These are phyloP conservation scores for Trypanosoma platydactyli DNA, from an alignment of 208 protist genomes.

Conservation along the genomic window DNA sequence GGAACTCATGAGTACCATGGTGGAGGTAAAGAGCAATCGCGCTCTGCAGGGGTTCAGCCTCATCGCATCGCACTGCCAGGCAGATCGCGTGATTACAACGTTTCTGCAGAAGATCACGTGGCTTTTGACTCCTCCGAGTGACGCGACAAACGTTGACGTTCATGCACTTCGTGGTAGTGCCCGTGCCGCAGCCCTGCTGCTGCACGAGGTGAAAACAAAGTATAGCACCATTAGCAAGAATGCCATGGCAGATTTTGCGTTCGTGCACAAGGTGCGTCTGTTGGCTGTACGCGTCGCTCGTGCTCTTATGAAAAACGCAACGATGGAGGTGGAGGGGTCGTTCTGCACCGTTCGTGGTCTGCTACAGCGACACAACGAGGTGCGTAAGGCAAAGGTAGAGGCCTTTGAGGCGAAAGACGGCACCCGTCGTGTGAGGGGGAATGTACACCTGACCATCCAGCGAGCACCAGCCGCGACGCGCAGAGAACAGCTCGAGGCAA, in stretches of 20 bases:
- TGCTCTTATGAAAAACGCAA: conserved; percentile 80
- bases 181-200: conserved; percentile 53
- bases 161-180: conserved; percentile 60
- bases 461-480: conserved; percentile 39
- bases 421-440: conserved; percentile 82
- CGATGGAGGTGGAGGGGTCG: conserved; percentile 68
- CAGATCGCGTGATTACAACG: conserved; percentile 61
- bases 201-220: conserved; percentile 79
- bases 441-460: conserved; percentile 68
- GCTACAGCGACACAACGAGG: conserved; percentile 70
- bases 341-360: conserved; percentile 63
- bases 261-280: conserved; percentile 85
- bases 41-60: conserved; percentile 86
- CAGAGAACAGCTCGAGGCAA: conserved; percentile 68
- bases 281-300: conserved; percentile 83
- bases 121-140: conserved; percentile 80
- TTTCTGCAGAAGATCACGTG: conserved; percentile 84
- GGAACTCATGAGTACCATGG: conserved; percentile 91
- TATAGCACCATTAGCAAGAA: conserved; percentile 71
- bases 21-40: conserved; percentile 87
- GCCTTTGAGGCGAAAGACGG: conserved; percentile 89
- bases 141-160: conserved; percentile 29
- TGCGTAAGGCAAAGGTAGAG: conserved; percentile 77
- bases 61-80: conserved; percentile 72
- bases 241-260: conserved; percentile 70